These are phyloP conservation scores for Articulospora tetracladia DNA, from an alignment of 495 filamentous ascomycete genomes.

Conservation along the genomic window DNA sequence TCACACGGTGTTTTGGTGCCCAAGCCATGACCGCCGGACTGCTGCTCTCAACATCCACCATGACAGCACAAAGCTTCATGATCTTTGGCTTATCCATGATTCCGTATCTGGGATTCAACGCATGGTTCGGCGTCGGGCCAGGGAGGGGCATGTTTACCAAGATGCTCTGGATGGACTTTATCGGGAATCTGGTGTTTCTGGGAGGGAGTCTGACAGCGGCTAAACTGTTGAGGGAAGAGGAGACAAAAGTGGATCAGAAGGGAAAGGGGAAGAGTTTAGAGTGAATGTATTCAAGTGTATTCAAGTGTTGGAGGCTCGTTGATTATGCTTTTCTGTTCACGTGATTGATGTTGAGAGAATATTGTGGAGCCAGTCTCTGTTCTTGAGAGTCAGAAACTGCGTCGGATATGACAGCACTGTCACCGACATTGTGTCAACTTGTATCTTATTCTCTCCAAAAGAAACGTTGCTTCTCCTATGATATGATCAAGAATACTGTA, in stretches of 20 bases:
- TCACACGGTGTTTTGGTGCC: constrained; percentile 27
- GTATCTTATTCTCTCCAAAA: too few species aligned
- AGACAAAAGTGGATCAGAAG: background rate
- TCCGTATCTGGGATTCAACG: constrained; percentile 27
- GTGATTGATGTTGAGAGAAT: too few species aligned
- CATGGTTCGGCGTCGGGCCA: constrained; percentile 26
- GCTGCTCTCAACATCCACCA: constrained; percentile 22
- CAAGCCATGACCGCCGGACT: constrained; percentile 30
- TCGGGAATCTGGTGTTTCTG: constrained; percentile 25
- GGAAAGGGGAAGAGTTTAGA: background rate
- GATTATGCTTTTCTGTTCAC: too few species aligned
- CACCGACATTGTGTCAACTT: too few species aligned
- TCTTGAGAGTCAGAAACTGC: too few species aligned
- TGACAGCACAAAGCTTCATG: constrained; percentile 23
- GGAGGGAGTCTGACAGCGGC: constrained; percentile 20
- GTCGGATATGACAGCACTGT: too few species aligned
- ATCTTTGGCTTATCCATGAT: constrained; percentile 28
- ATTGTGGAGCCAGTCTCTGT: too few species aligned
- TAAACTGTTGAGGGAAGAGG: constrained; percentile 22
- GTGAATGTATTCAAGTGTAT: background rate
- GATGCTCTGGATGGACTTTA: constrained; percentile 26
- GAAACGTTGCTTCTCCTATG: too few species aligned
- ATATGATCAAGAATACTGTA: too few species aligned
- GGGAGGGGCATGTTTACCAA: constrained; percentile 21
- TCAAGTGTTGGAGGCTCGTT: too few species aligned